A percentile compares a stretch with the other conserved stretches of the same genome.
These are phyloP conservation scores for peach (Prunus persica) DNA, from an alignment of 306 rosid species.

Conservation along the genomic window Prunus_persica_NCBIv2 NC_034011.1:10078001-10078500, in stretches of 20 bases:
- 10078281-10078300: conserved; percentile 35
- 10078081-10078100: neutral
- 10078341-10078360: neutral
- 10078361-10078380: neutral
- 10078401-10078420: neutral
- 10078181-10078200: conserved; percentile 1
- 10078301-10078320: conserved; percentile 52
- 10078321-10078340: neutral
- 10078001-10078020: neutral
- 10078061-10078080: neutral
- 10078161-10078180: neutral
- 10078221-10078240: conserved; percentile 34
- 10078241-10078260: conserved; percentile 55
- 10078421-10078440: neutral
- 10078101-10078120: neutral
- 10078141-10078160: neutral
- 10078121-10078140: neutral
- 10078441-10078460: conserved; percentile 27
- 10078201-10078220: conserved; percentile 29
- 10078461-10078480: conserved; percentile 62
- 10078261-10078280: conserved; percentile 45
- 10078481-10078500: conserved; percentile 96
- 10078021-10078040: neutral
- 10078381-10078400: neutral
- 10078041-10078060: neutral